Evolutionary conservation across 352 stramenopile species (phyloP).

Genomic region (Saprolegnia parasitica): DNA sequence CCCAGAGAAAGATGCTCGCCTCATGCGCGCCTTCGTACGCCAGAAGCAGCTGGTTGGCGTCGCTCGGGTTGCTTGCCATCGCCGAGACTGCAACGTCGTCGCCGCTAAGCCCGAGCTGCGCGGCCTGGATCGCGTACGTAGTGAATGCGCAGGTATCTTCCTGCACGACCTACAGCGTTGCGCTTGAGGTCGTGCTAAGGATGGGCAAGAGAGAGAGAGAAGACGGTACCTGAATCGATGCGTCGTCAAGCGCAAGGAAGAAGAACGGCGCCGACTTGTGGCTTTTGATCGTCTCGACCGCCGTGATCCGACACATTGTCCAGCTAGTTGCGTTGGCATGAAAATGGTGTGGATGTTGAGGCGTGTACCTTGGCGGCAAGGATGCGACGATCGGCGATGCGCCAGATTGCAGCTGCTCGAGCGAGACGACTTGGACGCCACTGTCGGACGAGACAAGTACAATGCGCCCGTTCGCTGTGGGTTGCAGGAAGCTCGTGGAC

Average conservation of each 20-base stretch:
- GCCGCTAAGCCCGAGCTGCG: conserved; percentile 39
- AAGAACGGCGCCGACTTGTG: conserved; percentile 52
- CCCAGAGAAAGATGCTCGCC: conserved; percentile 50
- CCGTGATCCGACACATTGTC: conserved; percentile 61
- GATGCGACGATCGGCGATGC: conserved; percentile 2
- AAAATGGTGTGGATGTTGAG: background rate
- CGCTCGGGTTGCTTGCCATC: conserved; percentile 51
- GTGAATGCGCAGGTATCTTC: conserved; percentile 65
- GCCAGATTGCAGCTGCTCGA: conserved; percentile 31
- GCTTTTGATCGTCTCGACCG: conserved; percentile 59
- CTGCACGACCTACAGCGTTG: conserved; percentile 49
- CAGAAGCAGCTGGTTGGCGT: conserved; percentile 58
- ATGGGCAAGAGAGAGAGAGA: too few relatives aligned
- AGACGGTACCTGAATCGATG: conserved; percentile 42
- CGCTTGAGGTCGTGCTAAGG: too few relatives aligned
- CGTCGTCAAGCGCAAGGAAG: conserved; percentile 68
- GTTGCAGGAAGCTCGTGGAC: conserved; percentile 43
- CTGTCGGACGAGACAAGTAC: conserved; percentile 47
- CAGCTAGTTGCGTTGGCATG: conserved; percentile 36
- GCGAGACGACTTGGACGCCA: conserved; percentile 29
- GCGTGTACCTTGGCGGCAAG: conserved; percentile 1
- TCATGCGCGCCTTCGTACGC: conserved; percentile 46
- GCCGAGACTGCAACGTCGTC: conserved; percentile 37
- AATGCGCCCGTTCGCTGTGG: conserved; percentile 59
- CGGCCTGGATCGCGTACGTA: conserved; percentile 57